Conservation (phyloP, 495 filamentous ascomycete species). For the Xylaria curta region DNA sequence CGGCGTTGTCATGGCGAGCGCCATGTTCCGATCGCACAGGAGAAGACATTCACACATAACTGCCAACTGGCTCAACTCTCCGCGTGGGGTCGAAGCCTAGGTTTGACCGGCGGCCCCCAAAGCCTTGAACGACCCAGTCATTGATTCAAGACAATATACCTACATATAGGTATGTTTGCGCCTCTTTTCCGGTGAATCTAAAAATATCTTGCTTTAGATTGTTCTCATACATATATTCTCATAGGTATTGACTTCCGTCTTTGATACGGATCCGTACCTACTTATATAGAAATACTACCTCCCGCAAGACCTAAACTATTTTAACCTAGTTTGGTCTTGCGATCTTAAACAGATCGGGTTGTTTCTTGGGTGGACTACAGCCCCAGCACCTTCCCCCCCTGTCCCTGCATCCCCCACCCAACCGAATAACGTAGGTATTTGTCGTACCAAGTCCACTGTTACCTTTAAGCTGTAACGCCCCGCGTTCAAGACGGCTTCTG, state of each 20-base stretch:
- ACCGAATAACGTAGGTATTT: slow-evolving; percentile 8
- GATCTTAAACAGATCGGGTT: slow-evolving; percentile 4
- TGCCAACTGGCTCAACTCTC: background rate
- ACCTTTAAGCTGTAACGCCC: slow-evolving; percentile 23
- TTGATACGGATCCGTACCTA: background rate
- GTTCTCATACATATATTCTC: too few species aligned
- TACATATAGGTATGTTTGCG: too few species aligned
- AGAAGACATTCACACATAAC: slow-evolving; percentile 2
- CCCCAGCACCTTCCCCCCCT: slow-evolving; percentile 13
- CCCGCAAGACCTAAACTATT: background rate
- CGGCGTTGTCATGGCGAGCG: slow-evolving; percentile 5
- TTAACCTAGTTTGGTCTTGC: background rate
- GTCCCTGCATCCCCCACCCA: slow-evolving; percentile 22
- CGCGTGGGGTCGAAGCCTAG: slow-evolving; percentile 8
- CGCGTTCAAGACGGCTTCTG: slow-evolving; percentile 6
- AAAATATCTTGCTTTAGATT: background rate
- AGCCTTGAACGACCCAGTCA: background rate
- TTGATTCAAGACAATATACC: slow-evolving; percentile 1
- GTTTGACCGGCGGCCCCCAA: background rate
- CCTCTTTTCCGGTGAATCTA: background rate
- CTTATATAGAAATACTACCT: background rate
- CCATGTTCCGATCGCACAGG: slow-evolving; percentile 24
- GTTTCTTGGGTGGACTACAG: slow-evolving; percentile 10
- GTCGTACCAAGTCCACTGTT: slow-evolving; percentile 10
- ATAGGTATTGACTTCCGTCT: background rate